Percentiles rank a stretch among this genome's conserved stretches.
These are phyloP conservation scores for Maudiozyma turicensis DNA, from an alignment of 805 yeast species.

Conservation along the genomic window DNA sequence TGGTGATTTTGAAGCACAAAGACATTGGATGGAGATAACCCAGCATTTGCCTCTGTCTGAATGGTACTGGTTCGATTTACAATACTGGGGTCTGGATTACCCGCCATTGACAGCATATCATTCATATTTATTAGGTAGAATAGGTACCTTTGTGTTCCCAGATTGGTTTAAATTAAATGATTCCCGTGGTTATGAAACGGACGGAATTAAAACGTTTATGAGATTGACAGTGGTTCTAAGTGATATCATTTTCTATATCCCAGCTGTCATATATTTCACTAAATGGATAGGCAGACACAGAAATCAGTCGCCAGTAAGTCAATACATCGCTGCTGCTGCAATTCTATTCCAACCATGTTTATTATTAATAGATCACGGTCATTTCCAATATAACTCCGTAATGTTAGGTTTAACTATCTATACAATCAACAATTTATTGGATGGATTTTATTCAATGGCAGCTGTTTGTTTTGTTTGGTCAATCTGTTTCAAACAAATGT, in stretches of 20 bases:
- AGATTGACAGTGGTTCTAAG: conserved; percentile 67
- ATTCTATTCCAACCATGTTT: conserved; percentile 80
- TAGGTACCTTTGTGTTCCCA: conserved; percentile 56
- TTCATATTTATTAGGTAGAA: conserved; percentile 65
- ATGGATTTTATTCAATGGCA: conserved; percentile 55
- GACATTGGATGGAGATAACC: conserved; percentile 96
- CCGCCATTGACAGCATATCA: conserved; percentile 96
- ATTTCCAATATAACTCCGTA: conserved; percentile 88
- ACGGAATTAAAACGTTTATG: conserved; percentile 68
- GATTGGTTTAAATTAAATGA: conserved; percentile 65
- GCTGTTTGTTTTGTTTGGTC: conserved; percentile 71
- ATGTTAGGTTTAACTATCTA: conserved; percentile 81
- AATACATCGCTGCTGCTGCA: conserved; percentile 64
- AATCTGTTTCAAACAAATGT: conserved; percentile 88
- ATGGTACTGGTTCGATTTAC: conserved; percentile 87
- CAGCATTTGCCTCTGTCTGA: conserved; percentile 55
- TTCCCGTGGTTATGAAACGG: conserved; percentile 69
- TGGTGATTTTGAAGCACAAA: conserved; percentile 97
- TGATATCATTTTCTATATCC: conserved; percentile 65
- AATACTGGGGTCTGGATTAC: conserved; percentile 95
- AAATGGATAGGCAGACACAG: conserved; percentile 58
- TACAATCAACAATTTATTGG: conserved; percentile 54
- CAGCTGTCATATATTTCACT: conserved; percentile 66
- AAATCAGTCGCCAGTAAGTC: conserved; percentile 57
- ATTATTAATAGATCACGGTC: conserved; percentile 88